Base-by-base conservation (phyloP, 2,329 filamentous ascomycete species). In the Microdochium paspali region DNA sequence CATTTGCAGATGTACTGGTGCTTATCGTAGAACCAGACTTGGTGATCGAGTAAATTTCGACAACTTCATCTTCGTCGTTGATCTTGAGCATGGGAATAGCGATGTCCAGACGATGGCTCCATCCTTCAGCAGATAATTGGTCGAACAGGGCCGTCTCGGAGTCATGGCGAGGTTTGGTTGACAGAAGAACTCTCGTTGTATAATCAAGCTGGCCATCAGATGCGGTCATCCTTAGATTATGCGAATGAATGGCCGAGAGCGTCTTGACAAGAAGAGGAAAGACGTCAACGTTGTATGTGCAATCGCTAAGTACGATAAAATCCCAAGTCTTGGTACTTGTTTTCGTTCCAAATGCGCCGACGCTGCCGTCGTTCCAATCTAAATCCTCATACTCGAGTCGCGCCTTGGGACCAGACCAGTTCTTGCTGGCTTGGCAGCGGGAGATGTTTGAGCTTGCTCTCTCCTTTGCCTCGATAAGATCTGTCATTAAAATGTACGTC, bases 231-330 rank as follows among this genome's bases (percentile, higher is more conserved):
- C 35, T 21, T n/a, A 59, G 57, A 21, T 69, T 74, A 9, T 58
- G 55, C 2, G 50, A 47, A 50, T 78, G 73, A 10, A 81, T 56
- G 2, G 72, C 68, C 2, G 70, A 71, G 30, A 80, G 61, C 1
- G 77, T 80, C 46, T 68, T 68, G 3, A 80, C 71, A 21, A 82
- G 66, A 2, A 73, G 68, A 1, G 74, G 70, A 24, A 81, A 61
- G 51, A 70, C 72, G 56, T 80, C 77, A 46, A 70, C 72, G 51
- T 81, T 81, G 65, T 81, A 81, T 0, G 77, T 80, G 67, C 78
- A 80, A 58, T 82, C 78, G 57, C 76, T 79, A 21, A 81, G 63
- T 46, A 79, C 65, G 44, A 79, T 56, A 4, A 80, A 60, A 49
- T 80, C 72, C 76, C 76, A 81, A 2, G 58, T 50, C 2, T 59